Base-by-base conservation (phyloP, 2,329 filamentous ascomycete genomes). In the Didymella pinodella region DNA sequence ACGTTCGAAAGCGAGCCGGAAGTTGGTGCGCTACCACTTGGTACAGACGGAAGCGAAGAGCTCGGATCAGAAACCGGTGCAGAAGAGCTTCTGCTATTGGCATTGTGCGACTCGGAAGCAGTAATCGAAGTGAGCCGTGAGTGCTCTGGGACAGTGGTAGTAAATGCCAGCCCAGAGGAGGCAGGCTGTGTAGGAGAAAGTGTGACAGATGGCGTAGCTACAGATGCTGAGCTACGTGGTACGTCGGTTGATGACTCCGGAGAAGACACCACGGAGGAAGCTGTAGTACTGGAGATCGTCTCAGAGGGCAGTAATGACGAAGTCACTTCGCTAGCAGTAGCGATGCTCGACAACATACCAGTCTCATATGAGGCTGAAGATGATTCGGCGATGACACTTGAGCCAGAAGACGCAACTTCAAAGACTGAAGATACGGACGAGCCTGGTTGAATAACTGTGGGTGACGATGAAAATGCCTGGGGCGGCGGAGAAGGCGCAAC, bases 301-400 rank as follows among this genome's bases (percentile, higher is more conserved):
- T 54, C 56, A n/a, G 56, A 59, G 3, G 50, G 40, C 18, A 46
- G 7, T 7, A 54, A 31, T 7, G 56, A 54, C 2, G 45, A 20
- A 16, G 6, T 20, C 5, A 40, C 2, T 4, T 16, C 31, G 34
- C 50, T 54, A 12, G 26, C 16, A 26, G 12, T 12, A 1, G 32
- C 22, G 20, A 4, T 11, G 31, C 50, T 54, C 6, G 32, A 29
- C 0, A 26, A 5, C 2, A 25, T 4, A 5, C 38, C 28, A 11
- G 31, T 41, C 18, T 18, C 41, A 16, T 29, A 14, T 0, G 40
- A 34, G 16, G 25, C 41, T 28, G 25, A 28, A 8, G 25, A 12
- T 2, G 6, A 18, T 10, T 8, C 1, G n/a, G 7, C n/a, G 14
- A 22, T 22, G 7, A 14, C n/a, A n/a, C 25, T 25, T 3, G n/a